Conservation (phyloP, 805 yeast species). For the Wickerhamiella slavikovae region DNA sequence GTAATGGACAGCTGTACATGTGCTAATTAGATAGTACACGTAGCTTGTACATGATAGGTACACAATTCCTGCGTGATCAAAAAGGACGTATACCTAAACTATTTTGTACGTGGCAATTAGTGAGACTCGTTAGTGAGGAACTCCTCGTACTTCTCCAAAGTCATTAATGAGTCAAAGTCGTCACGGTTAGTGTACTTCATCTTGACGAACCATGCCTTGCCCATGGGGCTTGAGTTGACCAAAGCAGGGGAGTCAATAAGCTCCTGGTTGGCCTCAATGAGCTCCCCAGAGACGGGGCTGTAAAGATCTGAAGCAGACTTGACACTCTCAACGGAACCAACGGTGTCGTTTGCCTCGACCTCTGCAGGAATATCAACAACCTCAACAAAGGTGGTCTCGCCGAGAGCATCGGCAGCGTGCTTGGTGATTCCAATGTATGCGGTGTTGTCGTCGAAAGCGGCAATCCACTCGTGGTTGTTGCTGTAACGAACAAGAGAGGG, state of each 20-base stretch:
- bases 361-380: slow-evolving; percentile 52
- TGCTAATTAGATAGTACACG: no score
- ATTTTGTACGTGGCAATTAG: no score
- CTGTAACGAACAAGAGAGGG: slow-evolving; percentile 32
- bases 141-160: slow-evolving; percentile 16
- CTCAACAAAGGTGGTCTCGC: slow-evolving; percentile 90
- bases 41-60: no score
- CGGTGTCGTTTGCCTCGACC: slow-evolving; percentile 51
- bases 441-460: slow-evolving; percentile 60
- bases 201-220: slow-evolving; percentile 84
- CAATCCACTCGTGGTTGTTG: slow-evolving; percentile 87
- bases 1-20: no score
- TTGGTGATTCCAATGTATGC: slow-evolving; percentile 78
- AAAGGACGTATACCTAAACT: no score
- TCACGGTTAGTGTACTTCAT: slow-evolving; percentile 31
- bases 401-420: slow-evolving; percentile 90
- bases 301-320: slow-evolving; percentile 88
- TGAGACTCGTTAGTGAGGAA: slow-evolving; percentile 10
- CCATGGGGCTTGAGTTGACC: slow-evolving; percentile 78
- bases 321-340: slow-evolving; percentile 89
- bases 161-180: slow-evolving; percentile 15
- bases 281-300: slow-evolving; percentile 63
- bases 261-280: slow-evolving; percentile 46
- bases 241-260: slow-evolving; percentile 55
- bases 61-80: no score